phyloP scores from a whole-genome alignment of 148 eudicot genomes.

The Chenopodium album region DNA sequence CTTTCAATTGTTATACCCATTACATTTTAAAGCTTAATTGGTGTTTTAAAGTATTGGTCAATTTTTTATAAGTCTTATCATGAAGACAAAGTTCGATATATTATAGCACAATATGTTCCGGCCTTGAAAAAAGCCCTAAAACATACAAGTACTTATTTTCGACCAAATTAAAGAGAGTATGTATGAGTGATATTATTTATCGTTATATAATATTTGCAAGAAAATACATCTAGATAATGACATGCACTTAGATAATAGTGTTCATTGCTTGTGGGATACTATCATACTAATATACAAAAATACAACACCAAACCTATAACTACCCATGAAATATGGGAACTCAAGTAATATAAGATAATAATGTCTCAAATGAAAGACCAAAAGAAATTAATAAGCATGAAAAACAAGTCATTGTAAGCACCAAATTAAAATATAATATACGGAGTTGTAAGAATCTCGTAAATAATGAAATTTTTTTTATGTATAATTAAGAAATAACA shows the following conservation, averaged over 20 bases:
- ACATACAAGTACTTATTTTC: too few species aligned
- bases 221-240: background rate
- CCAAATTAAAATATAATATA: background rate
- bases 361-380: background rate
- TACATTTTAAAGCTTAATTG: too few species aligned
- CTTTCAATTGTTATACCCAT: too few species aligned
- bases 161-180: background rate
- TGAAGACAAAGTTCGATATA: too few species aligned
- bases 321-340: constrained; percentile 16
- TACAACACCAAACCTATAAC: constrained; percentile 25
- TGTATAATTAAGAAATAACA: too few species aligned
- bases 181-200: background rate
- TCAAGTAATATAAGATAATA: constrained; percentile 7
- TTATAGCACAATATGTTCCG: too few species aligned
- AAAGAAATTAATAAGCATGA: background rate
- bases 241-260: background rate
- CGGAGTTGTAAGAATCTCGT: too few species aligned
- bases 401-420: background rate
- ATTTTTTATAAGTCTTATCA: too few species aligned
- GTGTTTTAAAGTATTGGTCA: too few species aligned
- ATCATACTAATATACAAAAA: background rate
- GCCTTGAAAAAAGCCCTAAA: too few species aligned
- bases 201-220: background rate
- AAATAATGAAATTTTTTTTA: too few species aligned
- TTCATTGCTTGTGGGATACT: constrained; percentile 12